Base-by-base conservation (phyloP, 768 basidiomycete genomes). In the Pulveroboletus sp. region DNA sequence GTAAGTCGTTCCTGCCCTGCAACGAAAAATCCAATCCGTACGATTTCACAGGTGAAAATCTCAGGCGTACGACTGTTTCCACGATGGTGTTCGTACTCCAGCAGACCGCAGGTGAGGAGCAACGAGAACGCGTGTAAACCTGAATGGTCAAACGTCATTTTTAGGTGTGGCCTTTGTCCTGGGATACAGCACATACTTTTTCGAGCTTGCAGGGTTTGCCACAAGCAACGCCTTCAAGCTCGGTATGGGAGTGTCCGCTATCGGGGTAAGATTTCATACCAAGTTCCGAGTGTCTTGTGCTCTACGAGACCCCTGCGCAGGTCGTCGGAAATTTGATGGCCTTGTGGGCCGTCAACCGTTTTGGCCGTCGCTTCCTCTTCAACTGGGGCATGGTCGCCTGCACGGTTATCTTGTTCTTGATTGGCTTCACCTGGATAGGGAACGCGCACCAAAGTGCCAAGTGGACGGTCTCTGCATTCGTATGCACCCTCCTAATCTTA, bases 151-250 rank as follows among this genome's bases (percentile, higher is more conserved):
- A 8, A 39, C 12, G 1, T 15, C 36, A n/a, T 42, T 39, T 36
- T 38, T 18, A 65, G 64, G 64, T 30, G 59, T 64, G 2, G 55
- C 56, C 30, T 66, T 65, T 45, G 56, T 65, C 6, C 46, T 65
- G 46, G 61, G 61, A 18, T 66, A 43, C 43, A 62, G 64, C 12
- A 61, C 60, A 41, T 71, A 70, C 59, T 69, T 70, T 52, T 69
- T 70, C 33, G 66, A 70, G 50, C 69, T 71, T 32, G 61, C 69
- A 10, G 65, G 69, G 24, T 69, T 70, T 42, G 49, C 57, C 5
- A 38, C 52, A 11, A 44, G 37, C 46, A 60, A 63, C 0, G 67
- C 69, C 1, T 71, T 71, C 46, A 56, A 68, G 46, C 63, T 71
- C 5, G 66, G 67, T 10, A 36, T 65, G 17, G 63, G 65, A 6